Evolutionary conservation across 2,329 filamentous ascomycete genomes (phyloP).

Genomic region (Orbilia brochopaga): DNA sequence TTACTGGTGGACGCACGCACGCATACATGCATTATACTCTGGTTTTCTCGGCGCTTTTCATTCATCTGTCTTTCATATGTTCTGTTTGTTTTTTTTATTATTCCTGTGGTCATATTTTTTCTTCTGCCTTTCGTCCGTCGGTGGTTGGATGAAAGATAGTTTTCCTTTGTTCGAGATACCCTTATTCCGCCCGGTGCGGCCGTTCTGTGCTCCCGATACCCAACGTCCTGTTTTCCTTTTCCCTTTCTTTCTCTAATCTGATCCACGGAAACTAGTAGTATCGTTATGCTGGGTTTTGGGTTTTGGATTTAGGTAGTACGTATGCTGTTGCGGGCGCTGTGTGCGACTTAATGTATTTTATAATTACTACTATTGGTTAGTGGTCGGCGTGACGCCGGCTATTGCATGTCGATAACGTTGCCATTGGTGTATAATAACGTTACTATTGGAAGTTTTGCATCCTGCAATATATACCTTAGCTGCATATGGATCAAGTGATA

Average conservation of each 20-base stretch:
- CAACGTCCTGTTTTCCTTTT: neutral
- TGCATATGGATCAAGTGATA: too few relatives aligned
- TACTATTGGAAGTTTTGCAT: too few relatives aligned
- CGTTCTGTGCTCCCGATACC: neutral
- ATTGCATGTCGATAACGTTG: too few relatives aligned
- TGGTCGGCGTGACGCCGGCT: too few relatives aligned
- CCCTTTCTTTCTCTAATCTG: neutral
- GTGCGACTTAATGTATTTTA: constrained; percentile 6
- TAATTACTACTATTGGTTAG: neutral
- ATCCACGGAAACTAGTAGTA: neutral
- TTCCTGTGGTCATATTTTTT: too few relatives aligned
- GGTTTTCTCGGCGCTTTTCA: constrained; percentile 2
- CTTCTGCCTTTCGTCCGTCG: too few relatives aligned
- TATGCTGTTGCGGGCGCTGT: too few relatives aligned
- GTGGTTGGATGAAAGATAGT: too few relatives aligned
- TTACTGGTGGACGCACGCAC: too few relatives aligned
- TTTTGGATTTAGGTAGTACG: neutral
- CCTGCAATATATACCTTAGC: too few relatives aligned
- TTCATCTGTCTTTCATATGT: neutral
- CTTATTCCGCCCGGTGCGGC: constrained; percentile 1
- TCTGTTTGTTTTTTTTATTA: neutral
- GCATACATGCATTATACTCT: neutral
- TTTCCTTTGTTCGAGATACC: constrained; percentile 8
- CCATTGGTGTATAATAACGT: too few relatives aligned
- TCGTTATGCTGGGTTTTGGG: too few relatives aligned